These are phyloP conservation scores for Phaeosphaeriaceae sp. DNA, from an alignment of 2,329 filamentous ascomycete genomes.

Conservation along the genomic window DNA sequence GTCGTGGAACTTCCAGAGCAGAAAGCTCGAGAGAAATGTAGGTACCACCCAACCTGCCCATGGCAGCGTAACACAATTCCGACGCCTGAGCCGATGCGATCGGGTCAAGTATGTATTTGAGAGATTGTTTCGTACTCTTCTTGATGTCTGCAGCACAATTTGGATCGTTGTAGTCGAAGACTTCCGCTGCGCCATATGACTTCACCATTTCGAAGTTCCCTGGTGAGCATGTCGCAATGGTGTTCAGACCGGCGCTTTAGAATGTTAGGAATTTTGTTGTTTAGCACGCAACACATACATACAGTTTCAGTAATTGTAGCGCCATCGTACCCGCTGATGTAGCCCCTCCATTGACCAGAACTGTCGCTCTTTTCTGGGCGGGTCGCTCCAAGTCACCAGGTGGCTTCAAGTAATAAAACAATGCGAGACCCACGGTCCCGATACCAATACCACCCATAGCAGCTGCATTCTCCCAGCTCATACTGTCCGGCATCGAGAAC, in stretches of 20 bases:
- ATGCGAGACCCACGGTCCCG: conserved; percentile 46
- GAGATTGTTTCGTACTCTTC: no score
- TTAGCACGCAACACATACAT: no score
- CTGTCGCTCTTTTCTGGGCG: no score
- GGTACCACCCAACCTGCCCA: conserved; percentile 25
- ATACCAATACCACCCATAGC: conserved; percentile 43
- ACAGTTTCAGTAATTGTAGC: no score
- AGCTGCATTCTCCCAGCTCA: conserved; percentile 40
- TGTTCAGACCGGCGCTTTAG: neutral
- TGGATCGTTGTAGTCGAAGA: conserved; percentile 16
- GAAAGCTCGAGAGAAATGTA: conserved; percentile 27
- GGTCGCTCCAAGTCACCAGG: conserved; percentile 6
- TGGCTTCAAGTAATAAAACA: conserved; percentile 48
- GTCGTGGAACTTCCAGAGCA: neutral
- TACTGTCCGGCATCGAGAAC: conserved; percentile 41
- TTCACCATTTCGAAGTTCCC: conserved; percentile 13
- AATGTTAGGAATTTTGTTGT: neutral
- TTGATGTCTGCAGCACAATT: conserved; percentile 4
- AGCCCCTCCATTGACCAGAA: no score
- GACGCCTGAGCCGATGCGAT: conserved; percentile 30
- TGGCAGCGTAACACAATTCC: conserved; percentile 27
- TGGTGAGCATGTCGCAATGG: conserved; percentile 17
- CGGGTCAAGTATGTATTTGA: conserved; percentile 8
- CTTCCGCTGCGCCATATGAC: conserved; percentile 10
- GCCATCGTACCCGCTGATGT: no score